Evolutionary conservation across 805 yeast genomes (phyloP), one percentile per base, ranked within the genome.

Genomic region (Candida corydali): DNA sequence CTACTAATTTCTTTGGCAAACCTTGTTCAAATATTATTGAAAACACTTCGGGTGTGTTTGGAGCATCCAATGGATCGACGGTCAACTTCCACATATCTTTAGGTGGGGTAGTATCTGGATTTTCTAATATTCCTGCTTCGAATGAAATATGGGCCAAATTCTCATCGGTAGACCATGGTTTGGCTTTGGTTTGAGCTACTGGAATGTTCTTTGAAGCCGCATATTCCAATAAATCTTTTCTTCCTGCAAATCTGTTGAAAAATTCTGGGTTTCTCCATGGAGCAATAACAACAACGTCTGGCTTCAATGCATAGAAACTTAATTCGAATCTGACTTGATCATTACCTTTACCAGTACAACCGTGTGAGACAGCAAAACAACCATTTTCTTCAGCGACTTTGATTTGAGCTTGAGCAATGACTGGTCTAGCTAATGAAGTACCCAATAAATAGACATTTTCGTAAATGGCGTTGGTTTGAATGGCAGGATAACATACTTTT

Each of bases 161-260:
- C 73, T 93, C 99, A 64, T 93, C 99, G 40, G 98, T 93, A 25
- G 98, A 89, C 99, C 99, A 93, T 52, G 99, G 99, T 75, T 93
- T 93, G 48, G 98, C 87, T 68, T 88, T 88, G 50, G 99, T 93
- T 74, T 93, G 99, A 34, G 94, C 74, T 41, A 93, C 99, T 46
- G 94, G 95, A 51, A 93, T 93, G 53, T 76, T 78, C 76, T 93
- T 93, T 52, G 76, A 77, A 39, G 85, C 93, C 46, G 99, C 96
- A 62, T 93, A 93, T 30, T 85, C 96, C 55, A 93, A 76, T 59
- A 93, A 73, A 61, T 88, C 99, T 55, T 86, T 86, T 79, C 99
- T 89, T 56, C 99, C 99, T 27, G 95, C 97, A 61, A 93, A 93
- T 71, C 95, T 80, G 66, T 87, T 80, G 70, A 88, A 88, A 68